A percentile compares a stretch with the other conserved stretches of the same genome.
Evolutionary conservation across 2,329 filamentous ascomycete species (phyloP).

Genomic region (Herpomyces periplanetae): DNA sequence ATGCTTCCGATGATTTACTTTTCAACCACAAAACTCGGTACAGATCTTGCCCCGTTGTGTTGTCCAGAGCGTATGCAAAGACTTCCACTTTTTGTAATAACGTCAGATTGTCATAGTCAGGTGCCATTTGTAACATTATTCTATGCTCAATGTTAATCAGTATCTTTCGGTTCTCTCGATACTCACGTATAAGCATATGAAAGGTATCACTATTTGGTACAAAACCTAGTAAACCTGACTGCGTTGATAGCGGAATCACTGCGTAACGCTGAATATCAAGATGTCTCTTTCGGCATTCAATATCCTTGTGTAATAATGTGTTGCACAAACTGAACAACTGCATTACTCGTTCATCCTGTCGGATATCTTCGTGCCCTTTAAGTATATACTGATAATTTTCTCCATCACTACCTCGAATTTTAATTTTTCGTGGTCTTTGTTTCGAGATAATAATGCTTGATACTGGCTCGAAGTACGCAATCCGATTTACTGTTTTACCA

Average conservation of each 20-base stretch:
- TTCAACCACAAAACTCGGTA: slow-evolving; percentile 96
- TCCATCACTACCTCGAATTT: slow-evolving; percentile 57
- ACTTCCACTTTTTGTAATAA: slow-evolving; percentile 99
- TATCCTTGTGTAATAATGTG: slow-evolving; percentile 63
- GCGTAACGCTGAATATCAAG: slow-evolving; percentile 84
- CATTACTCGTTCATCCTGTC: slow-evolving; percentile 96
- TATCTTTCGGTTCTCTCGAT: slow-evolving; percentile 84
- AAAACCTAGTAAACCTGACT: slow-evolving; percentile 77
- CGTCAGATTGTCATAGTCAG: slow-evolving; percentile 89
- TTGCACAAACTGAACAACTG: slow-evolving; percentile 94
- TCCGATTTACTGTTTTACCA: slow-evolving; percentile 35
- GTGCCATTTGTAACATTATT: slow-evolving; percentile 98
- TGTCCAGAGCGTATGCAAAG: slow-evolving; percentile 92
- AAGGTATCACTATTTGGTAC: slow-evolving; percentile 90
- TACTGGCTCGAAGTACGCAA: slow-evolving; percentile 57
- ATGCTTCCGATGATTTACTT: slow-evolving; percentile 86
- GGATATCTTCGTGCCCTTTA: slow-evolving; percentile 97
- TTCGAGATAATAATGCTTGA: slow-evolving; percentile 84
- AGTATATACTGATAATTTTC: slow-evolving; percentile 51
- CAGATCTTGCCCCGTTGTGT: slow-evolving; percentile 89
- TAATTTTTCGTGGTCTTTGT: slow-evolving; percentile 65
- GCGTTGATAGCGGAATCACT: slow-evolving; percentile 83
- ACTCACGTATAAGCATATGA: slow-evolving; percentile 82
- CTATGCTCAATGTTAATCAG: slow-evolving; percentile 94
- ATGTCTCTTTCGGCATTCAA: slow-evolving; percentile 84